Evolutionary conservation across 768 basidiomycete species (phyloP), one percentile per base, ranked within the genome.

Genomic region (Rhizopogon salebrosus): DNA sequence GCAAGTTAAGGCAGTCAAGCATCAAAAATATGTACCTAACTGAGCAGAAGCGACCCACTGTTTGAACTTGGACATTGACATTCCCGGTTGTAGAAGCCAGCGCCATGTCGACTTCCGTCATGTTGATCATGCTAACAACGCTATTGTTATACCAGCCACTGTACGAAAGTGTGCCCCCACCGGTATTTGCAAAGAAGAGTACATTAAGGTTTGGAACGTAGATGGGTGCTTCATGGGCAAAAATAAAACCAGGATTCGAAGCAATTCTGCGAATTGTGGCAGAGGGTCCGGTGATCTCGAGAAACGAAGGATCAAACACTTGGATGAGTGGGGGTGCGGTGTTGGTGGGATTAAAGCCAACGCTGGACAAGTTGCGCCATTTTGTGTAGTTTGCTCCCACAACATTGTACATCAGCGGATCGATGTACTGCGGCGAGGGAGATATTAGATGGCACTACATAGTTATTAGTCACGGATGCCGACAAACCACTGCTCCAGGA

Each of bases 171-270:
- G 78, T 50, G 2, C 84, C 86, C 4, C 87, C 87, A 52, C 78
- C 81, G 55, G 83, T 87, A 65, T 83, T 85, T 5, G 79, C 74
- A 61, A 92, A 92, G 70, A 82, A 84, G 2, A 92, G 31, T 34
- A 34, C 31, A 62, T 88, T 78, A 6, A 80, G 82, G 18, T 70
- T 73, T 4, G 80, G 65, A 37, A 78, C 70, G 67, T 80, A 87
- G 2, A 88, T 70, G 0, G 85, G 84, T 8, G 84, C 87, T 67
- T 89, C 87, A 61, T 89, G 87, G 14, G 85, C 85, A 54, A 87
- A 83, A 10, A 82, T 81, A 64, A 83, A 83, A 5, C 73, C 77
- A 6, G 75, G 72, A 55, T 82, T 82, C 10, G 77, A 75, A 2
- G 85, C 82, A 45, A 91, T 77, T 50, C 79, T 62, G 7, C 76